Percentiles rank a stretch among this genome's conserved stretches.
These are phyloP conservation scores for Stellera chamaejasme DNA, from an alignment of 345 rosid genomes.

Conservation along the genomic window DNA sequence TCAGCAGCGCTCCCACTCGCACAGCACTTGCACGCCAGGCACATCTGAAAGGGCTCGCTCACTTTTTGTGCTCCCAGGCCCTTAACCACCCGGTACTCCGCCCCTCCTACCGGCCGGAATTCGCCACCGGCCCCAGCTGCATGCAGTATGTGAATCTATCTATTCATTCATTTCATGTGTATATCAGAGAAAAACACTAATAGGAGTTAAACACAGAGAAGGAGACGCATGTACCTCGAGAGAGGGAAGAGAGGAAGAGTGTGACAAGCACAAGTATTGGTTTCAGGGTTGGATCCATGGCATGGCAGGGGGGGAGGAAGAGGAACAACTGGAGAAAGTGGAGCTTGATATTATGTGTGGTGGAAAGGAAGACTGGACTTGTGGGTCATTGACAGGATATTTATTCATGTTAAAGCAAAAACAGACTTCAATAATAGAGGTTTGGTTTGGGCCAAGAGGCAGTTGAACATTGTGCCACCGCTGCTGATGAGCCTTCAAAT, in stretches of 20 bases:
- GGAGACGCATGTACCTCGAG: constrained; percentile 6
- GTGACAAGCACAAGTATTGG: background rate
- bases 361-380: constrained; percentile 8
- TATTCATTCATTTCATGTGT: background rate
- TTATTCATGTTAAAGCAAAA: background rate
- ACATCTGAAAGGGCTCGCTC: constrained; percentile 44
- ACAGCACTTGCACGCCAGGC: constrained; percentile 51
- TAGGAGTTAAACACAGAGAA: too few relatives aligned
- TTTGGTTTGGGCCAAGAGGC: background rate
- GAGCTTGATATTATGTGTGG: constrained; percentile 13
- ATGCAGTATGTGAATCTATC: background rate
- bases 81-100: constrained; percentile 15
- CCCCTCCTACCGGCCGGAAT: constrained; percentile 1
- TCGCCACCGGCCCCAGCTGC: background rate
- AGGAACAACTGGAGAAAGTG: background rate
- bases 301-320: background rate
- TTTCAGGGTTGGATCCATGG: constrained; percentile 3
- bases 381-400: constrained; percentile 11
- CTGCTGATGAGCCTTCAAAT: too few relatives aligned
- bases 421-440: constrained; percentile 1
- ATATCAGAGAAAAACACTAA: background rate
- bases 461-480: too few relatives aligned
- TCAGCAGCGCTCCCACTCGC: constrained; percentile 27
- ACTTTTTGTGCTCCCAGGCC: constrained; percentile 11
- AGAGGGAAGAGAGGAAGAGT: background rate